Evolutionary conservation across 305 asterid genomes (phyloP).

Genomic region (Fraxinus albicans): DNA sequence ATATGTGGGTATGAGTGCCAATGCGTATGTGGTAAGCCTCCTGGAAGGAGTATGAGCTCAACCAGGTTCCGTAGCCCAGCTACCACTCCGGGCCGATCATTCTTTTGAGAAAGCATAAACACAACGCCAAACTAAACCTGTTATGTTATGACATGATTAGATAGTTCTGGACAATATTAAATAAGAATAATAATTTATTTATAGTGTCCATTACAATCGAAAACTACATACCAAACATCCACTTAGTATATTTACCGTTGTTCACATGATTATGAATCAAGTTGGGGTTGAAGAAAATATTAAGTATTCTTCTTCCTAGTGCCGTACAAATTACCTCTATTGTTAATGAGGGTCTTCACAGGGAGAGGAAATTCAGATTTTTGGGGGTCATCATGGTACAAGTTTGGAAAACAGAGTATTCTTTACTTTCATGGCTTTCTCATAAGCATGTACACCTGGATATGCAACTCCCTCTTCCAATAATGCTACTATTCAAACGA

Average conservation of each 20-base stretch:
- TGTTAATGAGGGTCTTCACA: neutral
- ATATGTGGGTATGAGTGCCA: conserved; percentile 77
- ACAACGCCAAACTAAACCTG: neutral
- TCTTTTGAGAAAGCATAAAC: conserved; percentile 28
- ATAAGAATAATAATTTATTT: neutral
- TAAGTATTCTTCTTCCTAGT: neutral
- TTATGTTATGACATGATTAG: neutral
- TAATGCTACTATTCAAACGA: no score
- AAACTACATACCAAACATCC: neutral
- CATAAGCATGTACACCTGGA: neutral
- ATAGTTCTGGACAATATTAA: neutral
- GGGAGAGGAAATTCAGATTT: neutral
- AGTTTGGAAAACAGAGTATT: neutral
- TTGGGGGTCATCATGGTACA: neutral
- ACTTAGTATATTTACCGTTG: neutral
- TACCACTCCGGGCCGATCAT: conserved; percentile 28
- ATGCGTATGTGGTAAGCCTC: conserved; percentile 73
- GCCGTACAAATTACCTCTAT: neutral
- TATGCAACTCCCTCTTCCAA: neutral
- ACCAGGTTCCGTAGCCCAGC: conserved; percentile 35
- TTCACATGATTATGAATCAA: neutral
- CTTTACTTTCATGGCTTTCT: neutral
- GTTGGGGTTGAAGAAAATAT: neutral
- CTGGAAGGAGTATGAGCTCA: neutral
- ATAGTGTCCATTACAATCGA: neutral